Base-by-base conservation (phyloP, 2,329 filamentous ascomycete species). In the Colletotrichum kahawae region DNA sequence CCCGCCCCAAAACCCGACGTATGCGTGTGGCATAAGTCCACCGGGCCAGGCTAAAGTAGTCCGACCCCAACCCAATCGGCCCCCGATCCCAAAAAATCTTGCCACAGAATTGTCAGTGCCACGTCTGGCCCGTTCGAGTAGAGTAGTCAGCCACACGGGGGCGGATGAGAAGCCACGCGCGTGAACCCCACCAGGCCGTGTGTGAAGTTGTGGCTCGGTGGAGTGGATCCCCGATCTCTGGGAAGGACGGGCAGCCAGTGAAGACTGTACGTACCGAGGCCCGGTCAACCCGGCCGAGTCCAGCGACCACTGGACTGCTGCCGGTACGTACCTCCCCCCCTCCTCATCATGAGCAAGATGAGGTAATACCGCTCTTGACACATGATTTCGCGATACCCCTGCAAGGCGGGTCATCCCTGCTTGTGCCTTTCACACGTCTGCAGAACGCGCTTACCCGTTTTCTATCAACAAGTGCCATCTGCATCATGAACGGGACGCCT, bases 321-420 rank as follows among this genome's bases (percentile, higher is more conserved):
- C 14, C 43, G 34, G 54, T 56, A 74, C 67, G 67, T 65, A 51
- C 33, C 9, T 24, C 14, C 27, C 36, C 29, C 43, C 36, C 29
- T 31, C 48, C n/a, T 51, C 43, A 51, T 21, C n/a, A 51, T 13
- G 43, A 51, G 65, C 43, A 56, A 54, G 63, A 64, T 75, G 56
- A 75, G 63, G 64, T 74, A 75, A 73, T 68, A 59, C 64, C 36
- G 43, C 70, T 21, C 34, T 51, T 29, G 24, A 21, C 73, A 75
- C 70, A 68, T 75, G 74, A 76, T 74, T 74, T 74, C 74, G 74
- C 70, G 74, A 48, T 51, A 70, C 65, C 59, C 38, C 38, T 29
- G 33, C 27, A 33, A 54, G 57, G 65, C 27, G 74, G 73, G 63
- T 51, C 63, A 75, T 73, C 73, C 73, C 64, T 75, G 73, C 73